Percentiles rank a stretch among this genome's conserved stretches.
Conservation (phyloP, 768 basidiomycete species). For the Leccinum fibrillosum region DNA sequence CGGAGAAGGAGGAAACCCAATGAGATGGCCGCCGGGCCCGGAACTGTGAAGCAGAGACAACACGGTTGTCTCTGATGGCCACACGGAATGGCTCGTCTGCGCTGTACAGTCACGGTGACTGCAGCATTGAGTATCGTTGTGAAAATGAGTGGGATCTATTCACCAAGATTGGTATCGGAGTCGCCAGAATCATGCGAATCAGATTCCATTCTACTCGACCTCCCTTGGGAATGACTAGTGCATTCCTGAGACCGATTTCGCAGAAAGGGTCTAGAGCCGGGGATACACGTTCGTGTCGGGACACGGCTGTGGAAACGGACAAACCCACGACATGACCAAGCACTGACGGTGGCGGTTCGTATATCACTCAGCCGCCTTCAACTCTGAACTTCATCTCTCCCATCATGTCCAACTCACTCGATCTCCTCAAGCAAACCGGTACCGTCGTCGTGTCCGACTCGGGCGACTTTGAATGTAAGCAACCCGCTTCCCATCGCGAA, state of each 20-base stretch:
- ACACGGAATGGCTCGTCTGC: constrained; percentile 30
- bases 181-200: neutral
- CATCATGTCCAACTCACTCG: constrained; percentile 78
- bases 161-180: neutral
- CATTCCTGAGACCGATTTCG: neutral
- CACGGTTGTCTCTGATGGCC: constrained; percentile 27
- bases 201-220: neutral
- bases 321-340: constrained; percentile 13
- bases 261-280: neutral
- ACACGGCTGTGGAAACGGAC: constrained; percentile 22
- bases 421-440: constrained; percentile 84
- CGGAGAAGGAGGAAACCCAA: neutral
- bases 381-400: constrained; percentile 17
- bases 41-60: neutral
- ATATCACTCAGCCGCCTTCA: constrained; percentile 14
- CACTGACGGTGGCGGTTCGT: constrained; percentile 15
- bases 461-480: constrained; percentile 85
- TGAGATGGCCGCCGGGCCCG: neutral
- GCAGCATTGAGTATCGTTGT: too few species aligned
- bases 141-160: too few species aligned
- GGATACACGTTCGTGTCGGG: constrained; percentile 10
- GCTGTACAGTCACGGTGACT: constrained; percentile 20
- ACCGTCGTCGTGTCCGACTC: constrained; percentile 98
- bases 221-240: neutral
- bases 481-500: neutral